Conservation (phyloP, 257 asterid genomes). For the Osmanthus fragrans region DNA sequence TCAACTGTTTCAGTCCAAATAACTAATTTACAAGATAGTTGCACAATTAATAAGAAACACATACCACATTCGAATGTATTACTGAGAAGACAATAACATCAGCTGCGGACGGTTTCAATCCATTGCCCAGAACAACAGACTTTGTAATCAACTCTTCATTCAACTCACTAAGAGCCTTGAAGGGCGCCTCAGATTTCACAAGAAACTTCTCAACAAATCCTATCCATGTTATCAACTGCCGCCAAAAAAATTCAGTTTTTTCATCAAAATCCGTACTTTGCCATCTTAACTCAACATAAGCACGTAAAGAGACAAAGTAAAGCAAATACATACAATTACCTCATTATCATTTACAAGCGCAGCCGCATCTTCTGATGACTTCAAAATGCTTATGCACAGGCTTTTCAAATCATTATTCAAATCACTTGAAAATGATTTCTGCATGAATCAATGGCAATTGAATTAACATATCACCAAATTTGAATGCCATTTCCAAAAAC, state of each 20-base stretch:
- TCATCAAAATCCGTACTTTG: conserved; percentile 10
- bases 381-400: conserved; percentile 44
- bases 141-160: conserved; percentile 68
- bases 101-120: conserved; percentile 58
- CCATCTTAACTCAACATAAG: not conserved
- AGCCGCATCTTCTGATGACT: conserved; percentile 41
- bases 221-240: conserved; percentile 65
- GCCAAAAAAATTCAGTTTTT: conserved; percentile 15
- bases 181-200: conserved; percentile 31
- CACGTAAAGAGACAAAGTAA: not conserved
- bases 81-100: conserved; percentile 70
- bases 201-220: conserved; percentile 51
- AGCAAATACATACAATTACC: conserved; percentile 36
- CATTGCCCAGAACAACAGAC: conserved; percentile 64
- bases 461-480: not conserved
- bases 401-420: conserved; percentile 49
- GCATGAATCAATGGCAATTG: conserved; percentile 23
- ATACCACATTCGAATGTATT: conserved; percentile 44
- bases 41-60: not conserved
- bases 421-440: conserved; percentile 41
- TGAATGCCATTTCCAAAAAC: not conserved
- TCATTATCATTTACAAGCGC: conserved; percentile 36
- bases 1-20: not conserved
- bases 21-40: not conserved
- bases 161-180: conserved; percentile 51